Percentiles rank a stretch among this genome's conserved stretches.
Conservation (phyloP, 192 early-diverging fungal species). For the Backusella liffmaniae region DNA sequence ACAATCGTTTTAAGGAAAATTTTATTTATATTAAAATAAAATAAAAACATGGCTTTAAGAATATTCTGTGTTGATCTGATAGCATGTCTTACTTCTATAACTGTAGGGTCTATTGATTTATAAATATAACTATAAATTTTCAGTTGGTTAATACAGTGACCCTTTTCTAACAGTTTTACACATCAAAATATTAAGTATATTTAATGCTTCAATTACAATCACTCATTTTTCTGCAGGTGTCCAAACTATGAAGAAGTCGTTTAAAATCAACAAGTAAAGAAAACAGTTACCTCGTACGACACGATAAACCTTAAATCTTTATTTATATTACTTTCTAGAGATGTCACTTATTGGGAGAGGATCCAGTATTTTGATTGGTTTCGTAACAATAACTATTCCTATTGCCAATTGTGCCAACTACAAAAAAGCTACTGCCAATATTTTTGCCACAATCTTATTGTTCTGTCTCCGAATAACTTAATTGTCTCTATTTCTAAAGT, state of each 20-base stretch:
- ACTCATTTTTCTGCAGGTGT: not conserved
- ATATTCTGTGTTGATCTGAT: not conserved
- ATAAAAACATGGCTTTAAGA: not conserved
- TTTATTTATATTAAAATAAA: not conserved
- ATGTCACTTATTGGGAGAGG: not conserved
- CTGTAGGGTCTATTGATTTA: not conserved
- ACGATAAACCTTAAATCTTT: not conserved
- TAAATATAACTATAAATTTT: not conserved
- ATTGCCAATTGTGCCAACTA: not conserved
- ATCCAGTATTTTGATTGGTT: not conserved
- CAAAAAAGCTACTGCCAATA: not conserved
- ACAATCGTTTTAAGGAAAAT: not conserved
- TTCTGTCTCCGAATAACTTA: not conserved
- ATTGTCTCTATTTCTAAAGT: not conserved
- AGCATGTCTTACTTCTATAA: not conserved
- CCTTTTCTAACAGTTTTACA: not conserved
- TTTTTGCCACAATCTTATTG: not conserved
- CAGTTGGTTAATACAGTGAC: not conserved
- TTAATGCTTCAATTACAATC: not conserved
- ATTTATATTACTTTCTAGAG: not conserved
- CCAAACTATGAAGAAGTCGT: not conserved
- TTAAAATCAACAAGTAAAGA: not conserved
- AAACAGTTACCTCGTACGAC: not conserved
- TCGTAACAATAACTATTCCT: not conserved
- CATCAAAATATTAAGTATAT: not conserved